A percentile compares a stretch with the other conserved stretches of the same genome.
Conservation (phyloP, 2,329 filamentous ascomycete genomes). For the Phyllosticta citrichinensis region DNA sequence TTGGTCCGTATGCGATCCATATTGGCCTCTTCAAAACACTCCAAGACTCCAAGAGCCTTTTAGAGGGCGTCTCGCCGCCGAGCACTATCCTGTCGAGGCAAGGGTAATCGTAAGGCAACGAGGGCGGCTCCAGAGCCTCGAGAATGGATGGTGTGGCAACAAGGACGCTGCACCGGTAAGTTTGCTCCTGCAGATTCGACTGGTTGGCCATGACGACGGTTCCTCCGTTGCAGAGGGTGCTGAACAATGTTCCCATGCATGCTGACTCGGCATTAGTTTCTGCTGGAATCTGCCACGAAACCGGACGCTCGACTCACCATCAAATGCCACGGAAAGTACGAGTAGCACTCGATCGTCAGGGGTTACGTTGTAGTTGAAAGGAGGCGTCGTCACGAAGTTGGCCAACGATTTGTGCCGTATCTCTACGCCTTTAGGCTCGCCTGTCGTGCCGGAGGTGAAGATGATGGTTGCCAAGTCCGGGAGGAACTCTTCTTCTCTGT, state of each 20-base stretch:
- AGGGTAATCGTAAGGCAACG: background rate
- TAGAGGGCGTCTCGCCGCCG: background rate
- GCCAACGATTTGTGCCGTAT: background rate
- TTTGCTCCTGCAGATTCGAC: background rate
- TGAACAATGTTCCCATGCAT: background rate
- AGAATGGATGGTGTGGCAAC: background rate
- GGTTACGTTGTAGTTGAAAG: background rate
- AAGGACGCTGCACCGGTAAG: background rate
- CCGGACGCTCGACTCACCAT: background rate
- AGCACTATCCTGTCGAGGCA: background rate
- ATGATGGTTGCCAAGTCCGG: background rate
- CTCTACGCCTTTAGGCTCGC: background rate
- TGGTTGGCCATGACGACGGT: background rate
- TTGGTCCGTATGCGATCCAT: constrained; percentile 1
- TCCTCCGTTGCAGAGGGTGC: background rate
- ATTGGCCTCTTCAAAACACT: background rate
- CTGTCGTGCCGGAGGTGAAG: background rate
- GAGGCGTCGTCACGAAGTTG: background rate
- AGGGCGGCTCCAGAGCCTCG: background rate
- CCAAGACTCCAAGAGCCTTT: background rate
- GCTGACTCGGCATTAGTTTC: background rate
- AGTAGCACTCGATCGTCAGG: background rate
- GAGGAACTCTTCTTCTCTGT: no score
- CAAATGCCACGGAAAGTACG: constrained; percentile 5
- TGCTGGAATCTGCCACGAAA: background rate